Evolutionary conservation across 2,329 filamentous ascomycete genomes (phyloP).

Genomic region (Diaporthe citri): DNA sequence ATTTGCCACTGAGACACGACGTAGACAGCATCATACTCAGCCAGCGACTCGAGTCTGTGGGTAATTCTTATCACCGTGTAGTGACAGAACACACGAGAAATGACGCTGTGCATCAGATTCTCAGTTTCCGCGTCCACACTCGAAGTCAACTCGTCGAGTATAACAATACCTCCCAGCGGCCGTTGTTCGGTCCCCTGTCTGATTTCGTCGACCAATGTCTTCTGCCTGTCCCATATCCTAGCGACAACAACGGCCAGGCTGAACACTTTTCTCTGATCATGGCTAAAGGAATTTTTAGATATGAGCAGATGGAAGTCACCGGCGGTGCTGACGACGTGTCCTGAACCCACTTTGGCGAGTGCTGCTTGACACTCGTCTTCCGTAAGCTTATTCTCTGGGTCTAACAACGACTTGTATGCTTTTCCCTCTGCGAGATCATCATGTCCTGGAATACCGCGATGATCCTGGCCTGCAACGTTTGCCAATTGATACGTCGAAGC

Average conservation of each 20-base stretch:
- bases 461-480: neutral
- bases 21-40: neutral
- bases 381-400: neutral
- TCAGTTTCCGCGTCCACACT: neutral
- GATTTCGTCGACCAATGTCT: neutral
- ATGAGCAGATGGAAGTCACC: neutral
- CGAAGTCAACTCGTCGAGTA: neutral
- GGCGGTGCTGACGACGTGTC: neutral
- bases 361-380: constrained; percentile 2
- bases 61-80: constrained; percentile 9
- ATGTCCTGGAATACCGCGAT: neutral
- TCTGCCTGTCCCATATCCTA: neutral
- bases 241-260: neutral
- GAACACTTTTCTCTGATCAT: neutral
- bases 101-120: neutral
- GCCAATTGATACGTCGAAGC: neutral
- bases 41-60: neutral
- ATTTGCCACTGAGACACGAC: neutral
- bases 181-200: neutral
- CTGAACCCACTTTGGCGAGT: neutral
- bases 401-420: neutral
- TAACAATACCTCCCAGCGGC: neutral
- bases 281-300: neutral
- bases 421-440: neutral
- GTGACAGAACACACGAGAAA: neutral